Percentiles rank a stretch among this genome's conserved stretches.
These are phyloP conservation scores for Astrocystis sublimbata DNA, from an alignment of 495 filamentous ascomycete species.

Conservation along the genomic window DNA sequence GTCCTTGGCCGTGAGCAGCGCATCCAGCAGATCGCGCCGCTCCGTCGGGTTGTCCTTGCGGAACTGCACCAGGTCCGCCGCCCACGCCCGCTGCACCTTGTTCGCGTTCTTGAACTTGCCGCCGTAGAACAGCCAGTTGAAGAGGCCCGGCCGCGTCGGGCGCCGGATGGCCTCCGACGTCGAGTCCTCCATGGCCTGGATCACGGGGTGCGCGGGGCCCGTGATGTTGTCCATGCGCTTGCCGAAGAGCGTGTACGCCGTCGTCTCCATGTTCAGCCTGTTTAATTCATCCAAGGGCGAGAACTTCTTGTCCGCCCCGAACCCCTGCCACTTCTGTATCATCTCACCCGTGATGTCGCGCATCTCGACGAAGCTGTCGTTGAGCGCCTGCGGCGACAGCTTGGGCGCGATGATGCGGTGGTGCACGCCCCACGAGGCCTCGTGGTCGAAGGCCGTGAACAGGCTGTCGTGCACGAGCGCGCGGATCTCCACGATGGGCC, in stretches of 20 bases:
- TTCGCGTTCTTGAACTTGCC: constrained; percentile 59
- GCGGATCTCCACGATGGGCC: constrained; percentile 58
- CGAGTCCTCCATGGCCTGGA: constrained; percentile 65
- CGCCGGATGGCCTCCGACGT: constrained; percentile 60
- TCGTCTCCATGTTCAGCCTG: constrained; percentile 67
- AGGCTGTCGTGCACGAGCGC: constrained; percentile 62
- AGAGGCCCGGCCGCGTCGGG: constrained; percentile 53
- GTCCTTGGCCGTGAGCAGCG: constrained; percentile 65
- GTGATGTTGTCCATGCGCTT: constrained; percentile 68
- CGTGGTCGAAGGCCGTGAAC: constrained; percentile 66
- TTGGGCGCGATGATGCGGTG: constrained; percentile 71
- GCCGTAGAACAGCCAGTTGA: constrained; percentile 55
- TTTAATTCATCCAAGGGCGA: constrained; percentile 66
- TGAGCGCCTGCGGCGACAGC: constrained; percentile 63
- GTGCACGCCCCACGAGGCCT: constrained; percentile 67
- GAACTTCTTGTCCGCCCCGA: constrained; percentile 54
- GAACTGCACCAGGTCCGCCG: constrained; percentile 59
- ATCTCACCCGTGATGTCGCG: constrained; percentile 65
- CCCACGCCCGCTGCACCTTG: constrained; percentile 50
- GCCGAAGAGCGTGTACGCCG: constrained; percentile 62
- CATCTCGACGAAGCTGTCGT: constrained; percentile 65
- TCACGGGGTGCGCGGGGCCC: constrained; percentile 60
- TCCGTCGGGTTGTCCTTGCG: constrained; percentile 59
- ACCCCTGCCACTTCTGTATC: constrained; percentile 65
- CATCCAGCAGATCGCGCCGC: constrained; percentile 68